These are phyloP conservation scores for Moricandia moricandioides DNA, from an alignment of 345 rosid genomes.

Conservation along the genomic window DNA sequence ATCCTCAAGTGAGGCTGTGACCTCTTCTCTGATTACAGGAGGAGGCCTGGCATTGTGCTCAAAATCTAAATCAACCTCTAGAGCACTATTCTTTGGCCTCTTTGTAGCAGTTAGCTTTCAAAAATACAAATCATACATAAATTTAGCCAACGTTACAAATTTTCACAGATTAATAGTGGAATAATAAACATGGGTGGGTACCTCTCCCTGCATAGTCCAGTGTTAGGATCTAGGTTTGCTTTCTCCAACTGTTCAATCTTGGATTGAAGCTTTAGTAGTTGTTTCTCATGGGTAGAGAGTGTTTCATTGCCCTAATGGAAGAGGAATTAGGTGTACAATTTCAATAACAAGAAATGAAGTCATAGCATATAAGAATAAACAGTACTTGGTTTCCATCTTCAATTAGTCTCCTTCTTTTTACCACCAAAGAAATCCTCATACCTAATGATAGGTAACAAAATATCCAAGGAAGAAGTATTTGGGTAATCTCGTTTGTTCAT, in stretches of 20 bases:
- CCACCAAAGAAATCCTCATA: conserved; percentile 78
- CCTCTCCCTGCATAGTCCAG: conserved; percentile 99
- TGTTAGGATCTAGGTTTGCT: conserved; percentile 76
- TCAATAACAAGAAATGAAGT: conserved; percentile 4
- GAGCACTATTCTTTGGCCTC: conserved; percentile 92
- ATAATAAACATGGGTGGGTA: conserved; percentile 19
- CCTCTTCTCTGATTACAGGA: conserved; percentile 93
- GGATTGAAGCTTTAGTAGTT: conserved; percentile 51
- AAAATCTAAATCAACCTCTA: conserved; percentile 94
- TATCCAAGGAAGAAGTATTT: neutral
- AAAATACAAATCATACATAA: neutral
- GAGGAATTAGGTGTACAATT: neutral
- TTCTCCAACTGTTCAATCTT: conserved; percentile 83
- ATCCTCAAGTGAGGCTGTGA: conserved; percentile 81
- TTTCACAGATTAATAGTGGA: neutral
- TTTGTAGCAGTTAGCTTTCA: conserved; percentile 75
- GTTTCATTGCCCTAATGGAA: conserved; percentile 44
- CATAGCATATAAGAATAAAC: neutral
- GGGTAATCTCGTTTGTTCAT: neutral
- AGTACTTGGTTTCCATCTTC: conserved; percentile 45
- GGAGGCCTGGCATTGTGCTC: conserved; percentile 94
- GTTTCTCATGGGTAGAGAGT: conserved; percentile 81
- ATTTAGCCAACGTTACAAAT: neutral
- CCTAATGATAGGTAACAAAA: conserved; percentile 46
- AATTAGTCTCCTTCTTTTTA: conserved; percentile 44